These are phyloP conservation scores for Uncinocarpus reesii DNA, from an alignment of 2,329 filamentous ascomycete species.

Conservation along the genomic window DNA sequence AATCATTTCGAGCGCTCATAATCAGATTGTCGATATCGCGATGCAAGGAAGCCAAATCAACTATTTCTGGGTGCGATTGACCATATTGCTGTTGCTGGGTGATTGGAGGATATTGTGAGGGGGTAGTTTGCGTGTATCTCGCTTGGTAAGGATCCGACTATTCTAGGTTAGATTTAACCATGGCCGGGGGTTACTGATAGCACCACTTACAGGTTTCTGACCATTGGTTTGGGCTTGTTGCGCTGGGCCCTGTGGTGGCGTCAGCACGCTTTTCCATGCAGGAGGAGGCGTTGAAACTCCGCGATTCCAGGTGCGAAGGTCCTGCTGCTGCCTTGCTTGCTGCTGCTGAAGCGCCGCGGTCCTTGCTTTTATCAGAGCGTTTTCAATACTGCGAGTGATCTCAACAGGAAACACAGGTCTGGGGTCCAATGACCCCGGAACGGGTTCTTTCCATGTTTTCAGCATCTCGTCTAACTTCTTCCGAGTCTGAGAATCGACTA, in stretches of 20 bases:
- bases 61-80: constrained; percentile 28
- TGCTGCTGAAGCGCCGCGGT: constrained; percentile 44
- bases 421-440: constrained; percentile 86
- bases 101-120: constrained; percentile 3
- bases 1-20: constrained; percentile 58
- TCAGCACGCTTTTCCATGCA: constrained; percentile 59
- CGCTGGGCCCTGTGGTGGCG: constrained; percentile 48
- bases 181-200: neutral
- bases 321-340: constrained; percentile 45
- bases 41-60: constrained; percentile 62
- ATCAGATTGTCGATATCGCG: constrained; percentile 75
- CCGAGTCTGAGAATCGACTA: constrained; percentile 72
- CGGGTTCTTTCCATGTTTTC: constrained; percentile 94
- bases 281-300: constrained; percentile 44
- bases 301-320: constrained; percentile 44
- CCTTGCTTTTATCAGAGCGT: constrained; percentile 75
- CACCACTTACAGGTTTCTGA: constrained; percentile 20
- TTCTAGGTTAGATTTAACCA: neutral
- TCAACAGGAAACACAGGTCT: constrained; percentile 84
- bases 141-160: constrained; percentile 7
- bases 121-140: neutral
- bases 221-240: constrained; percentile 28
- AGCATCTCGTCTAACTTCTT: constrained; percentile 95
- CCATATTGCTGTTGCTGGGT: constrained; percentile 10
- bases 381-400: constrained; percentile 82